Conservation (phyloP, 345 rosid genomes). For the Gossypium mustelinum region DNA sequence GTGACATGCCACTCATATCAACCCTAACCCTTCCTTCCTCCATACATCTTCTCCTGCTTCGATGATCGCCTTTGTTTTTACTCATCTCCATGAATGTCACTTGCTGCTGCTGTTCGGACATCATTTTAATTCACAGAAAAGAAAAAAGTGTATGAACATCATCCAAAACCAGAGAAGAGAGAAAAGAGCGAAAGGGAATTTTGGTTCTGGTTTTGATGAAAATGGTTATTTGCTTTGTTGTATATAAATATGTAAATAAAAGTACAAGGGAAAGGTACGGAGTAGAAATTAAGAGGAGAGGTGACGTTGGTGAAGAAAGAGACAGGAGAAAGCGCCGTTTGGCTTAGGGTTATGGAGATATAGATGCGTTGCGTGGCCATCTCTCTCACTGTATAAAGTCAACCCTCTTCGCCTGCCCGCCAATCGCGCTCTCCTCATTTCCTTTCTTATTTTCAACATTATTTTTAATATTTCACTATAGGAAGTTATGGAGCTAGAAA, state of each 20-base stretch:
- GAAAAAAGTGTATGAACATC: too few species aligned
- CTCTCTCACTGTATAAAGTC: slow-evolving; percentile 12
- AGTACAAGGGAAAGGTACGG: slow-evolving; percentile 6
- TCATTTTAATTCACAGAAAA: slow-evolving; percentile 17
- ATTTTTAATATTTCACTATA: neutral
- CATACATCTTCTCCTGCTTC: neutral
- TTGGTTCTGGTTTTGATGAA: neutral
- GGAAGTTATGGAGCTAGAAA: too few species aligned
- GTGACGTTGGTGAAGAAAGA: neutral
- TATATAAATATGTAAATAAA: neutral
- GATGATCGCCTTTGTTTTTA: neutral
- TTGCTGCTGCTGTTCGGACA: slow-evolving; percentile 24
- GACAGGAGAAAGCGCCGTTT: slow-evolving; percentile 16
- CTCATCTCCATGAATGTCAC: slow-evolving; percentile 14
- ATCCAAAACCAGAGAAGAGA: neutral
- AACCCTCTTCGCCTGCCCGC: slow-evolving; percentile 3
- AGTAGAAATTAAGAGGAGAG: neutral
- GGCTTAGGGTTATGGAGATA: neutral
- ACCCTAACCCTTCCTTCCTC: slow-evolving; percentile 39
- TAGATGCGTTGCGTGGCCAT: slow-evolving; percentile 14
- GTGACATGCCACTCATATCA: slow-evolving; percentile 63
- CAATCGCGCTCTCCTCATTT: neutral
- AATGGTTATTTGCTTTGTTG: neutral
- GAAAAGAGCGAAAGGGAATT: neutral
- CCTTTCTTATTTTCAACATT: neutral